Evolutionary conservation across 2,329 filamentous ascomycete genomes (phyloP).

Genomic region (Alternaria panax): DNA sequence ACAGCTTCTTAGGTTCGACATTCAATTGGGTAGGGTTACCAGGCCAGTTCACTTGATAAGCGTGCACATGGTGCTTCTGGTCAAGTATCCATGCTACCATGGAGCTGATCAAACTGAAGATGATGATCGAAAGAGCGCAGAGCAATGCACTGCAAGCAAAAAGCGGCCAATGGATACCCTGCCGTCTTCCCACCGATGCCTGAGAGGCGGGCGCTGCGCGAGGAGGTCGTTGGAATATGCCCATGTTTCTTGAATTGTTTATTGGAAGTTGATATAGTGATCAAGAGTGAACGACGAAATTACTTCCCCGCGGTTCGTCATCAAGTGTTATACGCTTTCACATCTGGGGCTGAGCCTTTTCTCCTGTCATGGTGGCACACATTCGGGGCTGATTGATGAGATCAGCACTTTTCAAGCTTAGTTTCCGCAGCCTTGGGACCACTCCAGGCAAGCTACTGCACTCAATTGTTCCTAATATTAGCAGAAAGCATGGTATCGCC

Average conservation of each 20-base stretch:
- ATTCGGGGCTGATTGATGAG: constrained; percentile 18
- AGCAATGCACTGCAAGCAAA: constrained; percentile 34
- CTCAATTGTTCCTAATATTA: constrained; percentile 9
- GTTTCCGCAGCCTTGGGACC: constrained; percentile 18
- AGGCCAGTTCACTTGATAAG: constrained; percentile 35
- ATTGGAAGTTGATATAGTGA: not conserved
- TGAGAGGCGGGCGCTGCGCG: constrained; percentile 6
- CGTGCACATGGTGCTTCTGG: constrained; percentile 37
- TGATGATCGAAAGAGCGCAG: constrained; percentile 40
- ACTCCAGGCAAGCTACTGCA: constrained; percentile 14
- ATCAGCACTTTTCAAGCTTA: constrained; percentile 19
- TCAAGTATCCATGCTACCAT: constrained; percentile 44
- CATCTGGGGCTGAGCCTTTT: constrained; percentile 16
- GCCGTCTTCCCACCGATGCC: constrained; percentile 12
- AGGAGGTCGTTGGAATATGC: constrained; percentile 8
- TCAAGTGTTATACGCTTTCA: constrained; percentile 14
- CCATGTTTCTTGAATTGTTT: constrained; percentile 12
- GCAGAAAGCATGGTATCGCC: constrained; percentile 16
- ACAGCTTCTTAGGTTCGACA: constrained; percentile 36
- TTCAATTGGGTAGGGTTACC: constrained; percentile 27
- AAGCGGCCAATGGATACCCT: constrained; percentile 24
- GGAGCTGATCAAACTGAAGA: constrained; percentile 41
- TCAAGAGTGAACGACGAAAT: not conserved
- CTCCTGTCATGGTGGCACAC: constrained; percentile 21
- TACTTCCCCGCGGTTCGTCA: not conserved